Percentiles rank a stretch among this genome's conserved stretches.
Evolutionary conservation across 805 yeast genomes (phyloP).

Genomic region (Soucietia sequanensis): DNA sequence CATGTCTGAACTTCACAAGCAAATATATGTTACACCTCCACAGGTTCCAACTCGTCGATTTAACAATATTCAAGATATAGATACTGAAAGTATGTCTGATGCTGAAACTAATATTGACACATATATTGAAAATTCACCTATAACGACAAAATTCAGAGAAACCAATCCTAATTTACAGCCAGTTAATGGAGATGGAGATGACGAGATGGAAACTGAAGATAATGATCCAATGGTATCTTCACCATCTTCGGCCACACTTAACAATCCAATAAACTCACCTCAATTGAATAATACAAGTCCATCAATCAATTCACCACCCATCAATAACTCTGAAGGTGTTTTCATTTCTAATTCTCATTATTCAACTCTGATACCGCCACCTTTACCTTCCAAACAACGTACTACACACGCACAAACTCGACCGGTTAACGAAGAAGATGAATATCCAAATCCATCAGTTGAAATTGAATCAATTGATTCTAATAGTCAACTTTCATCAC

Average conservation of each 20-base stretch:
- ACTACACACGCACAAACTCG: neutral
- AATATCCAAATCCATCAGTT: neutral
- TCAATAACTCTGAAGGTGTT: neutral
- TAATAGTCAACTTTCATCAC: neutral
- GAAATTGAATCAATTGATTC: neutral
- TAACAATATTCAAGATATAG: neutral
- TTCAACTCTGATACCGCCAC: neutral
- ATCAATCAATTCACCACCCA: neutral
- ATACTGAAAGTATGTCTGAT: slow-evolving; percentile 1
- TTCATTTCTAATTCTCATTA: neutral
- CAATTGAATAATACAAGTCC: neutral
- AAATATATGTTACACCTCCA: too few relatives aligned
- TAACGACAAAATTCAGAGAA: slow-evolving; percentile 18
- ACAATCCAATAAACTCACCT: too few relatives aligned
- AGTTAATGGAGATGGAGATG: neutral
- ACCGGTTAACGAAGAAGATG: neutral
- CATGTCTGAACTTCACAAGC: too few relatives aligned
- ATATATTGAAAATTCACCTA: slow-evolving; percentile 20
- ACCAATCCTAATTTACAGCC: slow-evolving; percentile 28
- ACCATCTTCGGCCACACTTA: neutral
- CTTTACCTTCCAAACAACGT: neutral
- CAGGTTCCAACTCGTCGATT: neutral
- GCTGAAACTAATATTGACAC: slow-evolving; percentile 11
- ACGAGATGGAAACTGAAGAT: too few relatives aligned
- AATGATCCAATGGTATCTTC: neutral